Conservation (phyloP, 208 protist genomes). For the Trypanosoma caninum region DNA sequence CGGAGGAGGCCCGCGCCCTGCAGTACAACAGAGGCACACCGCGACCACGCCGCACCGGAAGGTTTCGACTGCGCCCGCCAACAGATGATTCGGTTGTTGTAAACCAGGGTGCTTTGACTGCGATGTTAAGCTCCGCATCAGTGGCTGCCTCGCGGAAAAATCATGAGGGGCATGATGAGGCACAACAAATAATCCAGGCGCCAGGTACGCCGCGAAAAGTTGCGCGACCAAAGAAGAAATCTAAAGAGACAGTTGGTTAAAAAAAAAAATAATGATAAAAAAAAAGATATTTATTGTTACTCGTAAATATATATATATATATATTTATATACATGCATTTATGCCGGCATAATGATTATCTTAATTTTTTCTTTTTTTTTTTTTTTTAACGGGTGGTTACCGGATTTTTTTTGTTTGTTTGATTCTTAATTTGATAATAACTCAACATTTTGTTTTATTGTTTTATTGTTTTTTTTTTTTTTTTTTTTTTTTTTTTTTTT, state of each 20-base stretch:
- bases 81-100: neutral
- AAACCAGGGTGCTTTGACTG: neutral
- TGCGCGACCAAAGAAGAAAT: conserved; percentile 30
- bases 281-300: neutral
- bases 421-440: neutral
- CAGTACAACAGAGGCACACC: conserved; percentile 22
- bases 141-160: neutral
- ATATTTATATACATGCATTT: conserved; percentile 13
- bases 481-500: neutral
- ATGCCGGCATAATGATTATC: neutral
- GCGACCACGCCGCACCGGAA: conserved; percentile 12
- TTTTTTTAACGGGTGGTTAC: conserved; percentile 2
- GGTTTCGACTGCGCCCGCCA: conserved; percentile 21
- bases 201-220: conserved; percentile 55
- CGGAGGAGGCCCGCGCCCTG: conserved; percentile 10
- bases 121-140: neutral
- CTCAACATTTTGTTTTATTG: too few species aligned
- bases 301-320: conserved; percentile 20
- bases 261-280: neutral
- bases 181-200: conserved; percentile 29
- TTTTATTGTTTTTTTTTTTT: conserved; percentile 5
- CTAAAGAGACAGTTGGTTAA: conserved; percentile 9
- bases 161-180: neutral
- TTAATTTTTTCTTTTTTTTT: conserved; percentile 17
- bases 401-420: conserved; percentile 1